Conservation (phyloP, 805 yeast species). For the Hanseniaspora clermontiae region DNA sequence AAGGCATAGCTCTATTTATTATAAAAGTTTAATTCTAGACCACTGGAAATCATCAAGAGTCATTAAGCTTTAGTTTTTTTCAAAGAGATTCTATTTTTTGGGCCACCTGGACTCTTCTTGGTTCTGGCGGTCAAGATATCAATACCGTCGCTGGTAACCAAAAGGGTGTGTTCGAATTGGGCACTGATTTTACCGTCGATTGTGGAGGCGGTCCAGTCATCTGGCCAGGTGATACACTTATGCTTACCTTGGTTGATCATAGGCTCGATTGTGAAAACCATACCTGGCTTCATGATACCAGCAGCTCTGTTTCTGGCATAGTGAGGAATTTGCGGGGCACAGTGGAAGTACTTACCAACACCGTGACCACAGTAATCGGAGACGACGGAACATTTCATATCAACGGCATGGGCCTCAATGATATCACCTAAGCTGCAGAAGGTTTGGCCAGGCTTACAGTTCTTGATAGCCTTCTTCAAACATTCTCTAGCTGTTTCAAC, state of each 20-base stretch:
- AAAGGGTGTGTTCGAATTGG: conserved; percentile 86
- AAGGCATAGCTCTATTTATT: not conserved
- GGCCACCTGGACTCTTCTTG: conserved; percentile 80
- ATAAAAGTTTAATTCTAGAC: not conserved
- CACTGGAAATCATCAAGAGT: not conserved
- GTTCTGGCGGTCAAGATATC: conserved; percentile 79
- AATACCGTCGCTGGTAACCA: conserved; percentile 86
- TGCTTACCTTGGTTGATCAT: conserved; percentile 82
- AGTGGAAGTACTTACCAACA: conserved; percentile 72
- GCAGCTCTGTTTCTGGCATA: conserved; percentile 86
- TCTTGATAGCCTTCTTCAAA: conserved; percentile 66
- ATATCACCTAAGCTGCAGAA: conserved; percentile 77
- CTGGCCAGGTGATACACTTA: conserved; percentile 86
- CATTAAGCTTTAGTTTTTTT: not conserved
- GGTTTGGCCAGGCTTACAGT: conserved; percentile 83
- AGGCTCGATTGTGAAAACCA: conserved; percentile 95
- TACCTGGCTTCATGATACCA: conserved; percentile 90
- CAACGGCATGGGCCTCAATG: conserved; percentile 75
- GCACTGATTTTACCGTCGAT: conserved; percentile 84
- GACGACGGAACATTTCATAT: conserved; percentile 72
- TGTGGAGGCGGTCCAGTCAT: conserved; percentile 90
- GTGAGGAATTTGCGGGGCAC: conserved; percentile 87
- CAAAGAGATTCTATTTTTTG: conserved; percentile 39
- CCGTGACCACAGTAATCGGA: conserved; percentile 93
- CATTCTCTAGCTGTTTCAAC: conserved; percentile 89